Evolutionary conservation across 805 yeast species (phyloP), one percentile per base, ranked within the genome.

Genomic region (Hermanozyma aechmeae): DNA sequence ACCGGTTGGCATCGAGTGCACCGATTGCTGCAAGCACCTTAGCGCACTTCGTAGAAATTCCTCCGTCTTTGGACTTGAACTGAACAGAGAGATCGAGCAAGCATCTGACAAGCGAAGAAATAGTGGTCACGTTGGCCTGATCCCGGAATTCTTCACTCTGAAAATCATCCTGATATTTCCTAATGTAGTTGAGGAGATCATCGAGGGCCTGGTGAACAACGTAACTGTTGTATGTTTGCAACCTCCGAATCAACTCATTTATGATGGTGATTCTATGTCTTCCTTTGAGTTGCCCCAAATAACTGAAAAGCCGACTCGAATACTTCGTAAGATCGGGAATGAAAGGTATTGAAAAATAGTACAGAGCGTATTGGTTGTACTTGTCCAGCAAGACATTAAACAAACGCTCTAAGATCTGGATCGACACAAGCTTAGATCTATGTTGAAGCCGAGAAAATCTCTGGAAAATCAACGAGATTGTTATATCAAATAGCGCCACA

Each of bases 21-120:
- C 97, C 97, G 24, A 92, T 63, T 15, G 75, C 52, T 2, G 95
- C 78, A 7, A 92, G 57, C 18, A 85, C 81, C 29, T 65, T 66
- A 0, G 93, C 75, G 44, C 89, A 73, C 24, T 71, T 63, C 4
- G 60, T 56, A 2, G 84, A 64, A 6, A 86, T 66, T 1, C 58
- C 56, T 7, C 59, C 53, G 38, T 66, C 65, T 3, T 51, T 53
- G 9, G 53, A 57, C 36, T 71, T 70, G 48, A 72, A 79, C 37
- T 65, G 72, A 29, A 71, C 67, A 0, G 82, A 61, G 2, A 75
- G 67, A 35, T 72, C 72, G 26, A 79, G 50, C 2, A 79, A 49
- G 1, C 76, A 66, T 6, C 72, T 58, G 3, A 78, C 48, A 13
- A 80, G 50, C 0, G 56, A 53, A 2, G 77, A 61, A 57, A 65